A percentile compares a stretch with the other conserved stretches of the same genome.
These are phyloP conservation scores for Penicillium angulare DNA, from an alignment of 495 filamentous ascomycete genomes.

Conservation along the genomic window DNA sequence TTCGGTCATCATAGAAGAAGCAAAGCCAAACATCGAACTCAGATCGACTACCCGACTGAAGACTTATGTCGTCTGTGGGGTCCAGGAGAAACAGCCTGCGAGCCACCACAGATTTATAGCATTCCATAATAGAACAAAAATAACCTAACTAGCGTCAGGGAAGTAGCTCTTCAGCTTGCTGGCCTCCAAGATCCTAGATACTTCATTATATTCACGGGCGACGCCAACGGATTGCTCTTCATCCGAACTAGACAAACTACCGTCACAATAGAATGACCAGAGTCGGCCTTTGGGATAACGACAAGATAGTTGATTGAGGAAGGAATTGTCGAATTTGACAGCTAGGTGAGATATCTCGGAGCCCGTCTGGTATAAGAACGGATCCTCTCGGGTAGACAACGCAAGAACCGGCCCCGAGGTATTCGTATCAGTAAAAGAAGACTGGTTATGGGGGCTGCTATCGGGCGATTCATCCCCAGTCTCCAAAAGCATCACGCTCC, in stretches of 20 bases:
- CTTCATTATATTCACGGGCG: conserved; percentile 10
- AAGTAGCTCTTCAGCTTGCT: conserved; percentile 39
- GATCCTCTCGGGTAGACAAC: conserved; percentile 28
- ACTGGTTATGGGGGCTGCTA: conserved; percentile 23
- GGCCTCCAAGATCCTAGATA: conserved; percentile 40
- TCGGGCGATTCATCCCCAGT: conserved; percentile 19
- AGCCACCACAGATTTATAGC: conserved; percentile 63
- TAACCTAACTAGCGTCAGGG: conserved; percentile 37
- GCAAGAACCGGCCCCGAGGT: conserved; percentile 25
- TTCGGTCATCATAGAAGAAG: conserved; percentile 64
- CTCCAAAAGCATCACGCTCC: conserved; percentile 54
- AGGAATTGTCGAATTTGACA: conserved; percentile 28
- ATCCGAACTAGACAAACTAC: conserved; percentile 35
- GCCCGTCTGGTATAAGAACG: conserved; percentile 21
- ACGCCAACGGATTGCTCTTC: conserved; percentile 30
- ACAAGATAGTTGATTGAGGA: conserved; percentile 51
- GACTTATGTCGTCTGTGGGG: conserved; percentile 30
- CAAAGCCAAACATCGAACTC: conserved; percentile 56
- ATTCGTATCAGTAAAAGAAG: conserved; percentile 11
- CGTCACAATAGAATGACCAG: conserved; percentile 60
- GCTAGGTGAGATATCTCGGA: conserved; percentile 23
- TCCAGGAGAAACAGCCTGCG: conserved; percentile 64
- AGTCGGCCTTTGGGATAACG: conserved; percentile 57
- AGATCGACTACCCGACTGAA: conserved; percentile 37
- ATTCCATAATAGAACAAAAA: conserved; percentile 63